A percentile compares a stretch with the other conserved stretches of the same genome.
Conservation (phyloP, 78 protist genomes). For the Isochrysis galbana region DNA sequence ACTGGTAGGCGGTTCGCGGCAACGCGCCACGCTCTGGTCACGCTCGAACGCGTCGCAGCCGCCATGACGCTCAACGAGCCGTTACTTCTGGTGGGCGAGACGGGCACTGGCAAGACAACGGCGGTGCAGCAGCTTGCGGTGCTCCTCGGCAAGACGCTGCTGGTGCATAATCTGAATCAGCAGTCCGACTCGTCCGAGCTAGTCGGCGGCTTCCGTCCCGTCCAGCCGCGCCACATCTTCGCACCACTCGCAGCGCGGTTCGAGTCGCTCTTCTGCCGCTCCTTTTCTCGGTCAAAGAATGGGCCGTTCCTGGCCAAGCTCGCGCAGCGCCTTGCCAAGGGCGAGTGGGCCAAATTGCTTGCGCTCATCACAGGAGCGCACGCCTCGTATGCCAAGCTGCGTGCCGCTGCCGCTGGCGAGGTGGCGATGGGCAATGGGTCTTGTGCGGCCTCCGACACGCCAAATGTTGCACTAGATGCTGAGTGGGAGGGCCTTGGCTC, state of each 20-base stretch:
- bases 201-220: slow-evolving; percentile 98
- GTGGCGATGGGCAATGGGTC: neutral
- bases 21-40: slow-evolving; percentile 66
- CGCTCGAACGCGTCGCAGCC: slow-evolving; percentile 83
- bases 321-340: neutral
- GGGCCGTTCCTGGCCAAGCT: slow-evolving; percentile 41
- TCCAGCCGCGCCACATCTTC: slow-evolving; percentile 71
- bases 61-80: slow-evolving; percentile 84
- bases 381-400: neutral
- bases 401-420: neutral
- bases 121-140: slow-evolving; percentile 94
- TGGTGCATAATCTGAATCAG: slow-evolving; percentile 88
- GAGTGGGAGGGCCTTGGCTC: neutral
- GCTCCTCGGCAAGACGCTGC: slow-evolving; percentile 61
- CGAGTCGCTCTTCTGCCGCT: slow-evolving; percentile 42
- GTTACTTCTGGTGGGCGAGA: slow-evolving; percentile 94
- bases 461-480: neutral
- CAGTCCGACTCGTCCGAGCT: slow-evolving; percentile 95
- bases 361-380: slow-evolving; percentile 21
- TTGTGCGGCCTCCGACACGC: no score
- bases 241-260: slow-evolving; percentile 67
- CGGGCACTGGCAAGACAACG: slow-evolving; percentile 97
- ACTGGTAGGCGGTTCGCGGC: slow-evolving; percentile 75
- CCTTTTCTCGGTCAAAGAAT: slow-evolving; percentile 40
- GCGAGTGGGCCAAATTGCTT: slow-evolving; percentile 60